Evolutionary conservation across 495 filamentous ascomycete species (phyloP), one percentile per base, ranked within the genome.

Genomic region (Echria macrotheca): DNA sequence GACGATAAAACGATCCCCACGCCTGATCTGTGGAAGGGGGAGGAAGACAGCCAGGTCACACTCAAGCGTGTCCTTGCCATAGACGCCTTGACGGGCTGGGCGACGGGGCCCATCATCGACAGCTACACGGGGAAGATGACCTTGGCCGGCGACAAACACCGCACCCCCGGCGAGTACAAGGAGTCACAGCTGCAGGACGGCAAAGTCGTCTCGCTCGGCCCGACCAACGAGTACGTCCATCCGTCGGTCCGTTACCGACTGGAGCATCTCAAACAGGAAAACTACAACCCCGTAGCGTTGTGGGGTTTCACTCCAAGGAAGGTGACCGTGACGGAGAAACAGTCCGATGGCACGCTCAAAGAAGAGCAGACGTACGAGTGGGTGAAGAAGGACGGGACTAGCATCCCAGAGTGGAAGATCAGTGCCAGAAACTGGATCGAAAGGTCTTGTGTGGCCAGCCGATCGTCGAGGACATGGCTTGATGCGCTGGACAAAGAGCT

Each of bases 351-450:
- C 5, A 37, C 7, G 7, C 5, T 37, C 12, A 40, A 50, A 18
- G 32, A 44, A 21, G 22, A 14, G 17, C 32, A 38, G 28, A 19
- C 22, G 14, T 52, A 46, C 14, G 49, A 52, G 32, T 52, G 49
- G 49, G 49, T 52, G 21, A 52, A 52, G 49, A 14, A 23, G 6
- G 33, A 28, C 11, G 49, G 45, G 23, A n/a, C n/a, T n/a, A 40
- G 41, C 11, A 52, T 52, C 22, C 49, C 49, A 8, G 49, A 52
- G 49, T 52, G 46, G 31, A 52, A 52, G 49, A 52, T 52, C 31
- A 10, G 19, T n/a, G 40, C 6, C 19, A 17, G 17, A 29, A 28
- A 11, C 21, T 9, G 7, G 8, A 5, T 5, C 7, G 49, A 52
- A 32, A 40, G 49, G 3, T 17, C 31, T 2, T 52, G 49, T 22